Conservation (phyloP, 257 asterid genomes). For the Scutellaria baicalensis region DNA sequence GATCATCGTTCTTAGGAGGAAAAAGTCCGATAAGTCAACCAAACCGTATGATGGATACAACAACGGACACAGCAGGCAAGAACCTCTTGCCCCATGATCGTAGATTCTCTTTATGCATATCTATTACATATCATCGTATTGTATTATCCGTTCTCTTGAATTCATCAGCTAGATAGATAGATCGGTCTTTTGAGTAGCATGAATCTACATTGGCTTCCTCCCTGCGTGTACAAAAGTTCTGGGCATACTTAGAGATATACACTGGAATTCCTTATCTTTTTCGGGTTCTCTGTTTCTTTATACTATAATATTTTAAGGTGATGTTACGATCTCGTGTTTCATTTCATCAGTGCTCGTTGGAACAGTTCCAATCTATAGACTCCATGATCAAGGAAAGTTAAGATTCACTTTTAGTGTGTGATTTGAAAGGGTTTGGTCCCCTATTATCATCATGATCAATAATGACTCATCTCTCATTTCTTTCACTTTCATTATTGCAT, state of each 20-base stretch:
- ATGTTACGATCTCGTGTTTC: not conserved
- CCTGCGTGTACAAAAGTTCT: conserved; percentile 7
- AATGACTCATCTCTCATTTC: conserved; percentile 4
- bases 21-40: conserved; percentile 38
- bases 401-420: not conserved
- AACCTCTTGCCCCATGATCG: conserved; percentile 25
- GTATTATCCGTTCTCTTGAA: not conserved
- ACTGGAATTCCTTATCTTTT: not conserved
- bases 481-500: conserved; percentile 7
- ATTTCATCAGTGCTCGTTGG: not conserved
- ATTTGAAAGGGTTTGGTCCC: conserved; percentile 9
- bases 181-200: not conserved
- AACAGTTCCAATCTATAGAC: not conserved
- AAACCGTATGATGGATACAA: conserved; percentile 48
- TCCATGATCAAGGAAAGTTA: not conserved
- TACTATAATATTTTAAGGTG: not conserved
- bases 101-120: not conserved
- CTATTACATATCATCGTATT: not conserved
- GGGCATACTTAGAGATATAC: not conserved
- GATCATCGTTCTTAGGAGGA: conserved; percentile 54
- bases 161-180: not conserved
- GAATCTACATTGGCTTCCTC: not conserved
- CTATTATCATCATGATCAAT: not conserved
- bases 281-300: not conserved
- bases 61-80: conserved; percentile 30